phyloP scores from a whole-genome alignment of 106 monocot species.

The Vanilla planifolia region DNA sequence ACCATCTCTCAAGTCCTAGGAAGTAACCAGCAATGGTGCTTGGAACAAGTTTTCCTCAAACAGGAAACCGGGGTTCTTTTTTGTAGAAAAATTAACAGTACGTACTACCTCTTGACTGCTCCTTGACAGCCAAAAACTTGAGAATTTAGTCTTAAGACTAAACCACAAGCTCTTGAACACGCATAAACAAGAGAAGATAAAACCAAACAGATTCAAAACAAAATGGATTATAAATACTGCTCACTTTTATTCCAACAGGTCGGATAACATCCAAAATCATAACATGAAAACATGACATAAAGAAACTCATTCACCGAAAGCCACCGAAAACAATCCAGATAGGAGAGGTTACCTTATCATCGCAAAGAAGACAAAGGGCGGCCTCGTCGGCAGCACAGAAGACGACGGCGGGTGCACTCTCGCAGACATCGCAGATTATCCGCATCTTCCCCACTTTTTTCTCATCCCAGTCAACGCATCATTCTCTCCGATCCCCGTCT shows the following conservation, averaged over 20 bases:
- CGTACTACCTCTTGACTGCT: no score
- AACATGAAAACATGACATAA: background rate
- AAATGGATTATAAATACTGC: background rate
- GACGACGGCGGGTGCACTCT: slow-evolving; percentile 81
- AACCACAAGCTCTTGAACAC: background rate
- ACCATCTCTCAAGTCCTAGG: no score
- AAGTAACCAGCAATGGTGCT: no score
- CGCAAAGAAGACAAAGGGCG: slow-evolving; percentile 79
- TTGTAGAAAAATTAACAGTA: no score
- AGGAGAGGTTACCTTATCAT: slow-evolving; percentile 59
- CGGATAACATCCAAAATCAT: background rate
- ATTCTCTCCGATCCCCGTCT: background rate
- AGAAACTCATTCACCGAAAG: background rate
- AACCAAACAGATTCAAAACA: background rate
- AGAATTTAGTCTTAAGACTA: no score
- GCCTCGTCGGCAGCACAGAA: slow-evolving; percentile 97
- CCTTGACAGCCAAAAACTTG: no score
- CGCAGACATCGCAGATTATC: slow-evolving; percentile 93
- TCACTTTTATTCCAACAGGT: background rate
- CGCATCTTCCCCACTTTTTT: slow-evolving; percentile 35
- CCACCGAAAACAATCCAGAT: background rate
- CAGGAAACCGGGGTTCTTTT: no score
- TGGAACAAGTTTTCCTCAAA: no score
- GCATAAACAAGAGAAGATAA: background rate
- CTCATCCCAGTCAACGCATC: slow-evolving; percentile 3